Evolutionary conservation across 1,284 basidiomycete genomes (phyloP).

Genomic region (Inonotus hispidus): DNA sequence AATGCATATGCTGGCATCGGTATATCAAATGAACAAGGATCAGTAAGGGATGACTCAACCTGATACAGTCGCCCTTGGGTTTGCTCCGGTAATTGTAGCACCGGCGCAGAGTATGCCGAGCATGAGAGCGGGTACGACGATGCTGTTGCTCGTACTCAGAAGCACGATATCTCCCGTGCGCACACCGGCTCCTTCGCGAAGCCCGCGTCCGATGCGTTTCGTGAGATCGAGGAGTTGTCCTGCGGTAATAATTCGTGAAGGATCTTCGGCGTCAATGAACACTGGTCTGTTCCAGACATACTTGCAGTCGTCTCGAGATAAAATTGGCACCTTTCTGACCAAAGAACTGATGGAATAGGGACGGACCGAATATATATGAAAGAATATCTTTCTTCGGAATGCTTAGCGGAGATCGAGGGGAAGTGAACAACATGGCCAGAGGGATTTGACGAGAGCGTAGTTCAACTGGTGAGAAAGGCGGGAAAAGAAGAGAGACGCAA

Average conservation of each 20-base stretch:
- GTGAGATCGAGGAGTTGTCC: constrained; percentile 12
- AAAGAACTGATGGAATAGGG: neutral
- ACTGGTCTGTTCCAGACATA: constrained; percentile 18
- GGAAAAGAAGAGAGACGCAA: neutral
- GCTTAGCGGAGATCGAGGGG: neutral
- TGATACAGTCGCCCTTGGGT: constrained; percentile 13
- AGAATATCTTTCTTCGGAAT: constrained; percentile 20
- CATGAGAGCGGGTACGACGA: constrained; percentile 18
- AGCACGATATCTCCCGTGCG: constrained; percentile 18
- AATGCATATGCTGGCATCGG: too few relatives aligned
- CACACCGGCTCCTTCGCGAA: constrained; percentile 13
- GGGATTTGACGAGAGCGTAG: too few relatives aligned
- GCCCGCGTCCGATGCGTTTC: constrained; percentile 16
- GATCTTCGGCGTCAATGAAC: constrained; percentile 19
- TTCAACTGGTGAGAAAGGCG: neutral
- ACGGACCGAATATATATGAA: constrained; percentile 20
- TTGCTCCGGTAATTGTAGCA: constrained; percentile 18
- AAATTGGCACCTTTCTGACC: neutral
- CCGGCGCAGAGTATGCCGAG: constrained; percentile 20
- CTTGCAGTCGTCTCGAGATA: constrained; percentile 10
- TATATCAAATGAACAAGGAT: neutral
- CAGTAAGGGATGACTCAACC: neutral
- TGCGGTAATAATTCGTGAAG: constrained; percentile 13
- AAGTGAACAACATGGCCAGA: constrained; percentile 2
- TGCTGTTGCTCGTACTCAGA: constrained; percentile 15